These are phyloP conservation scores for Candida albicans DNA, from an alignment of 1,139 yeast genomes.

Conservation along the genomic window DNA sequence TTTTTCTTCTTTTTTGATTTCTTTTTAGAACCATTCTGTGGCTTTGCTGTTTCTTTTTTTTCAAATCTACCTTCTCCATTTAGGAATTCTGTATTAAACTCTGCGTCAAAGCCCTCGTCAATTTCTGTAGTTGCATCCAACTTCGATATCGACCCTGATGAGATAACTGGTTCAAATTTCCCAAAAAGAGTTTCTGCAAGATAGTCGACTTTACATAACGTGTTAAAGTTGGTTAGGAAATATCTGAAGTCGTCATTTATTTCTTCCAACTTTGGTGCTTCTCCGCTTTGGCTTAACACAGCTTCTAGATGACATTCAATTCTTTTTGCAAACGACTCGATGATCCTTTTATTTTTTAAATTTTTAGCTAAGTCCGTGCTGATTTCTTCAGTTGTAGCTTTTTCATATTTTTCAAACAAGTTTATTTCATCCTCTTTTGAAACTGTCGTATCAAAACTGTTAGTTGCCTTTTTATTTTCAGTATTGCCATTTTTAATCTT, in stretches of 20 bases:
- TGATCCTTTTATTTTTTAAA: conserved; percentile 11
- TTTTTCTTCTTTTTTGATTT: conserved; percentile 27
- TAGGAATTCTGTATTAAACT: conserved; percentile 26
- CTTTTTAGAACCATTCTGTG: conserved; percentile 13
- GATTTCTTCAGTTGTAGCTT: conserved; percentile 15
- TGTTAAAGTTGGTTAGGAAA: conserved; percentile 30
- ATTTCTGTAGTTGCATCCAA: conserved; percentile 4
- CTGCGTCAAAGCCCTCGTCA: conserved; percentile 18
- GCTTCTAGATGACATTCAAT: conserved; percentile 19
- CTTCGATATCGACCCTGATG: conserved; percentile 18
- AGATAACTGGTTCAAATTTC: conserved; percentile 25
- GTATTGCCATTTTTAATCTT: conserved; percentile 25
- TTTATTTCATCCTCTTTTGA: conserved; percentile 9
- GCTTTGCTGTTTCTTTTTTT: conserved; percentile 6
- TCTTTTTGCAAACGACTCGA: conserved; percentile 15
- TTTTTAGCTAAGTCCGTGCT: conserved; percentile 21
- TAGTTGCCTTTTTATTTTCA: conserved; percentile 5
- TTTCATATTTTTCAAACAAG: conserved; percentile 16
- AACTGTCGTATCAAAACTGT: conserved; percentile 1
- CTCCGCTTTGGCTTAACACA: conserved; percentile 6
- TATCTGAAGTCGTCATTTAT: conserved; percentile 22
- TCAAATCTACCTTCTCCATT: conserved; percentile 24
- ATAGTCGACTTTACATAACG: conserved; percentile 32
- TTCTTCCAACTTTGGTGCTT: conserved; percentile 7
- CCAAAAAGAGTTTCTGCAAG: conserved; percentile 30